These are phyloP conservation scores for Salix udensis DNA, from an alignment of 345 rosid species.

Conservation along the genomic window DNA sequence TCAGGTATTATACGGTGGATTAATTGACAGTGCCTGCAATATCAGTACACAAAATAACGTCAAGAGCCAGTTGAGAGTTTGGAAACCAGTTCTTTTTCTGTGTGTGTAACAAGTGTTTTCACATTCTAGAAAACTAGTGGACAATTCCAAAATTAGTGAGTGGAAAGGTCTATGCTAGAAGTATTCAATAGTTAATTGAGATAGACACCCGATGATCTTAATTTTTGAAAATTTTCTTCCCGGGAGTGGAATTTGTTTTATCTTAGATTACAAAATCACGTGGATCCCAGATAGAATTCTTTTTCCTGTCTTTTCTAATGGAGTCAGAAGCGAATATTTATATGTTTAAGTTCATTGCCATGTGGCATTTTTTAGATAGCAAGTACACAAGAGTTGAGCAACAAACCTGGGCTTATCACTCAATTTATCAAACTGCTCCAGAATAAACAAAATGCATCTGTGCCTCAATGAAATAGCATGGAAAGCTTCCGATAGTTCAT, in stretches of 20 bases:
- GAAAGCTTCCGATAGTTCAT: constrained; percentile 96
- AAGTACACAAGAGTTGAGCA: constrained; percentile 5
- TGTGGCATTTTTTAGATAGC: not conserved
- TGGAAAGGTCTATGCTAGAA: not conserved
- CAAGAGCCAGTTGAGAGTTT: not conserved
- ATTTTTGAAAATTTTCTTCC: not conserved
- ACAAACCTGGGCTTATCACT: constrained; percentile 71
- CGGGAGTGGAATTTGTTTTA: not conserved
- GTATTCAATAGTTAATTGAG: not conserved
- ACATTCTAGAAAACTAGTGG: not conserved
- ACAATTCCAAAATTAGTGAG: not conserved
- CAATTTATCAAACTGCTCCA: constrained; percentile 88
- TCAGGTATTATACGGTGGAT: constrained; percentile 72
- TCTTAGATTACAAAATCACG: not conserved
- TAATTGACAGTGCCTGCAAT: constrained; percentile 56
- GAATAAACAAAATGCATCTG: constrained; percentile 79
- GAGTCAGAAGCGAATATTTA: not conserved
- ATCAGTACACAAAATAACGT: not conserved
- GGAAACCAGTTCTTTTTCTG: not conserved
- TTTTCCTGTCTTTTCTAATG: not conserved
- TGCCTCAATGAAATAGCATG: constrained; percentile 87
- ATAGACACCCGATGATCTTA: not conserved
- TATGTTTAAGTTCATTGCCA: not conserved
- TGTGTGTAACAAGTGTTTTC: not conserved
- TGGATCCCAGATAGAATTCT: not conserved